Evolutionary conservation across 2,329 filamentous ascomycete genomes (phyloP).

Genomic region (Sordariomycetes sp.): DNA sequence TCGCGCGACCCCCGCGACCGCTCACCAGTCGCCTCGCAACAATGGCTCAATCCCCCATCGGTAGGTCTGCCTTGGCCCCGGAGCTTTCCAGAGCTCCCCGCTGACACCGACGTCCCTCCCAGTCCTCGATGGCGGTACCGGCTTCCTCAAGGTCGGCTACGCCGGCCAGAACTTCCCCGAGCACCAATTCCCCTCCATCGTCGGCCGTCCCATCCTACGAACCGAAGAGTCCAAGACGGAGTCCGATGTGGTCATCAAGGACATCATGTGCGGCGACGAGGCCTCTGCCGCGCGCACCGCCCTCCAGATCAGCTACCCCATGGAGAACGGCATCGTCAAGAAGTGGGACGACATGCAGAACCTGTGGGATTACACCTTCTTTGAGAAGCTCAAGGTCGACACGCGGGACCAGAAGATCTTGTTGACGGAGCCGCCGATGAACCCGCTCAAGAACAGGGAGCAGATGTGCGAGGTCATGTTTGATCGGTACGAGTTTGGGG

Average conservation of each 20-base stretch:
- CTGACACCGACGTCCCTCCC: slow-evolving; percentile 15
- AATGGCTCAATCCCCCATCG: slow-evolving; percentile 47
- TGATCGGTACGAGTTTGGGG: slow-evolving; percentile 90
- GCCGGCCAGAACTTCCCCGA: slow-evolving; percentile 99
- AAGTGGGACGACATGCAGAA: slow-evolving; percentile 99
- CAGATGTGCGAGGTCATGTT: slow-evolving; percentile 99
- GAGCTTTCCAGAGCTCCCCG: slow-evolving; percentile 2
- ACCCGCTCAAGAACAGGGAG: slow-evolving; percentile 92
- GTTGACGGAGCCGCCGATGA: slow-evolving; percentile 95
- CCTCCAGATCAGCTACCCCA: slow-evolving; percentile 98
- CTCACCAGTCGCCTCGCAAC: too few species aligned
- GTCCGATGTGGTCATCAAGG: slow-evolving; percentile 66
- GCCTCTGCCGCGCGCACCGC: slow-evolving; percentile 91
- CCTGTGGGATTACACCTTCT: slow-evolving; percentile 98
- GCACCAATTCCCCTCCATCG: slow-evolving; percentile 96
- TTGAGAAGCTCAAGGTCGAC: slow-evolving; percentile 92
- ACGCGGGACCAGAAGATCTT: slow-evolving; percentile 91
- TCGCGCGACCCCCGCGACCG: too few species aligned
- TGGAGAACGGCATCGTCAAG: slow-evolving; percentile 99
- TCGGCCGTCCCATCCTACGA: slow-evolving; percentile 93
- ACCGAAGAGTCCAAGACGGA: slow-evolving; percentile 76
- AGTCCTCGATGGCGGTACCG: slow-evolving; percentile 99
- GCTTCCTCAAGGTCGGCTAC: slow-evolving; percentile 99
- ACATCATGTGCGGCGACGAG: slow-evolving; percentile 99
- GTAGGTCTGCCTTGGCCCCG: slow-evolving; percentile 20